A percentile compares a stretch with the other conserved stretches of the same genome.
Evolutionary conservation across 257 asterid genomes (phyloP).

Genomic region (Solanum boliviense): DNA sequence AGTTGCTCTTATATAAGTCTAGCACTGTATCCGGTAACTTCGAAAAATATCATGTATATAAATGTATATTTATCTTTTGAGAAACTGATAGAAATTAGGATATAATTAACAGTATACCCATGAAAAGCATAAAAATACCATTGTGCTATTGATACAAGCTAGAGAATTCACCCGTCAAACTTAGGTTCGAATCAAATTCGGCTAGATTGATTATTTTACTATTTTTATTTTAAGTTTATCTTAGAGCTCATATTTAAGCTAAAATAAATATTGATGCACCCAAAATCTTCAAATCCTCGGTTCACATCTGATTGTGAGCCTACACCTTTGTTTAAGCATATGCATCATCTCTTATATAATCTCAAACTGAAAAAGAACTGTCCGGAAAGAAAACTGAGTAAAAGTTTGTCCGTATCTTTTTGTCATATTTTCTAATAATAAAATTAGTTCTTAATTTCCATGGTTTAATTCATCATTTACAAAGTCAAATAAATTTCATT

Average conservation of each 20-base stretch:
- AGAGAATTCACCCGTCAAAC: background rate
- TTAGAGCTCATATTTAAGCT: background rate
- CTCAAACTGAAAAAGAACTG: background rate
- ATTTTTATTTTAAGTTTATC: too few species aligned
- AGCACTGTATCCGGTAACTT: background rate
- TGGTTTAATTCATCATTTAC: background rate
- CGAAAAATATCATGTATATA: background rate
- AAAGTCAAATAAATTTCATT: background rate
- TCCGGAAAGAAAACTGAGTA: background rate
- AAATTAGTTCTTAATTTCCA: background rate
- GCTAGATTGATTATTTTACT: too few species aligned
- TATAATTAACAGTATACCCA: too few species aligned
- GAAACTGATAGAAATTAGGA: background rate
- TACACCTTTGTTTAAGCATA: background rate
- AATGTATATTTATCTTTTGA: too few species aligned
- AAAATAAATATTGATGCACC: too few species aligned
- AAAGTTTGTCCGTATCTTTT: background rate
- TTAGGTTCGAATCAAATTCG: too few species aligned
- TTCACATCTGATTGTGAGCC: background rate
- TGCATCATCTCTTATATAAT: background rate
- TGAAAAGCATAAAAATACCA: too few species aligned
- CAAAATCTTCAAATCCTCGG: too few species aligned
- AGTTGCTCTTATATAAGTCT: background rate
- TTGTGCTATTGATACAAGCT: background rate
- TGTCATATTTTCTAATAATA: background rate